Base-by-base conservation (phyloP, 352 stramenopile genomes). In the Globisporangium cylindrosporum region DNA sequence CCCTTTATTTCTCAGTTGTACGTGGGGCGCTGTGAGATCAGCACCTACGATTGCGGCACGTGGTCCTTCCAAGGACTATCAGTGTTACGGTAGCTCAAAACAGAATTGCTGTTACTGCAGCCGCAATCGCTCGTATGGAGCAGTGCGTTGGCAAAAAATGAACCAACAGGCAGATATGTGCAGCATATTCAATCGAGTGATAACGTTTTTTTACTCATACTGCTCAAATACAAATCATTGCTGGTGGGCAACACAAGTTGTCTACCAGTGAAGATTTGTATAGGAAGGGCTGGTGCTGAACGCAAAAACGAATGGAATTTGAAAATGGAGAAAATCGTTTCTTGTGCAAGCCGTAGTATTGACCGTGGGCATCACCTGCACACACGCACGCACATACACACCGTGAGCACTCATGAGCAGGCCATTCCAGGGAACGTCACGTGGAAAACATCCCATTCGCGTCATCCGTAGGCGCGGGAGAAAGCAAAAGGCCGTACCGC, bases 271-370 rank as follows among this genome's bases (percentile, higher is more conserved):
- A 8, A 32, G 29, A 8, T 32, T 7, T 32, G 29, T 32, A 32
- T 32, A 32, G 29, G 29, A 32, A 32, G 29, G 29, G 29, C 29
- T 32, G 29, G 4, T 32, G 29, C 29, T 32, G 29, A 32, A 32
- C 29, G 29, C 29, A 32, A 4, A 32, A 32, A 32, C 29, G 29
- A 32, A 32, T 7, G 29, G 29, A 32, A 32, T 1, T 32, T 32
- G 29, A 32, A 32, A 32, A 32, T 32, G 4, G 29, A 32, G 4
- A 32, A 32, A 32, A 32, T 32, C 29, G 29, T 32, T 32, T 32
- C 29, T 32, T 7, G 29, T 32, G 77, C 34, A 99, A 73, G 78
- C 99, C 98, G 71, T 98, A 97, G 76, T 99, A 99, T 80, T 99
- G 98, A 4, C 97, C 91, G 70, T 99, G 97, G 61, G 98, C 97